phyloP scores from a whole-genome alignment of 257 asterid genomes.

The Scutellaria barbata region DNA sequence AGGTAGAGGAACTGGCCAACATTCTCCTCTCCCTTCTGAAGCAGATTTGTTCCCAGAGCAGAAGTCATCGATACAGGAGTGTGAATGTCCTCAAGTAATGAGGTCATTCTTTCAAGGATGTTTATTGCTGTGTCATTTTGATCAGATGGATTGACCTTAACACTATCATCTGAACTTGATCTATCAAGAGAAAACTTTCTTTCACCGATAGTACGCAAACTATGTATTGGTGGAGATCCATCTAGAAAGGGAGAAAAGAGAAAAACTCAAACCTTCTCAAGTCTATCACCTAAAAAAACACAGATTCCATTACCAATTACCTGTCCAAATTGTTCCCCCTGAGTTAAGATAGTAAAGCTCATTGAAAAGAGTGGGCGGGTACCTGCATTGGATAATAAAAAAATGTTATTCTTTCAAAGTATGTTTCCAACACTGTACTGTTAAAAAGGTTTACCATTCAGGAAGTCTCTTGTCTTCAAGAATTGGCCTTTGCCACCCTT shows the following conservation, averaged over 20 bases:
- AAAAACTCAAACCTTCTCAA: constrained; percentile 5
- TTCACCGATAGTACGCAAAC: constrained; percentile 57
- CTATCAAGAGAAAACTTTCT: constrained; percentile 66
- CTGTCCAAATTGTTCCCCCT: constrained; percentile 99
- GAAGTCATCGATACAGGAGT: constrained; percentile 64
- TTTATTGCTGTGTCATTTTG: constrained; percentile 64
- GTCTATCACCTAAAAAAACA: constrained; percentile 26
- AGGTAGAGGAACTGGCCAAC: constrained; percentile 93
- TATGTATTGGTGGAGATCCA: constrained; percentile 81
- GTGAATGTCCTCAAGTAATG: constrained; percentile 64
- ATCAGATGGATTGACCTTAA: constrained; percentile 35
- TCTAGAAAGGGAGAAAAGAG: constrained; percentile 48
- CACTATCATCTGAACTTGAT: constrained; percentile 41
- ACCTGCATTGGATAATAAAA: constrained; percentile 59
- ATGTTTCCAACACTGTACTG: constrained; percentile 29
- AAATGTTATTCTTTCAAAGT: constrained; percentile 31
- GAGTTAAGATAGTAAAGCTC: constrained; percentile 94
- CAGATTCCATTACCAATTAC: constrained; percentile 42
- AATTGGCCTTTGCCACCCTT: constrained; percentile 93
- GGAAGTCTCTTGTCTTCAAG: constrained; percentile 91
- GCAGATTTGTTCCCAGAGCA: constrained; percentile 76
- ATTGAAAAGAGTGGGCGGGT: constrained; percentile 87
- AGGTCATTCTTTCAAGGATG: constrained; percentile 84
- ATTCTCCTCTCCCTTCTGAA: constrained; percentile 79
- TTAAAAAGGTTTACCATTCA: constrained; percentile 62